A percentile compares a stretch with the other conserved stretches of the same genome.
Evolutionary conservation across 225 moss, liverwort and hornwort genomes (phyloP).

Genomic region (Physcomitrium patens): DNA sequence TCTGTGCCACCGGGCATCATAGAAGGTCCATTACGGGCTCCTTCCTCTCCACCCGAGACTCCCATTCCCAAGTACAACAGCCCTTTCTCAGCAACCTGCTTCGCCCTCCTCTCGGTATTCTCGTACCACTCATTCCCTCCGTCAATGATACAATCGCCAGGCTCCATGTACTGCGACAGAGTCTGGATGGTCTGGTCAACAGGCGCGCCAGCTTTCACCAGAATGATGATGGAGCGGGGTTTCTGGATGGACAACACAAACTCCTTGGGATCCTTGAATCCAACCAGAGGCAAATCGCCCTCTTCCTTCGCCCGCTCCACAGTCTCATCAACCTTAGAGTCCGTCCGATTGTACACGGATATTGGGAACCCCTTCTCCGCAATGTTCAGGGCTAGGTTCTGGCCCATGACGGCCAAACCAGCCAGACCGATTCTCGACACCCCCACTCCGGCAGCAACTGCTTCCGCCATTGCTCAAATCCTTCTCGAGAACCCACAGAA

Average conservation of each 20-base stretch:
- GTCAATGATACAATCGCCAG: constrained; percentile 70
- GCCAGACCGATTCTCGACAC: constrained; percentile 77
- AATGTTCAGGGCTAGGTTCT: constrained; percentile 77
- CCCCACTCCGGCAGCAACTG: constrained; percentile 21
- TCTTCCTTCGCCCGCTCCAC: constrained; percentile 65
- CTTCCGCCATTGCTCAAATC: constrained; percentile 60
- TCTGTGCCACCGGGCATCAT: constrained; percentile 82
- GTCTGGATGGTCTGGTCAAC: constrained; percentile 76
- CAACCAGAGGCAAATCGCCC: constrained; percentile 57
- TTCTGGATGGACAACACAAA: constrained; percentile 68
- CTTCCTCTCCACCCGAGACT: constrained; percentile 79
- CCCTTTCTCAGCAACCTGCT: constrained; percentile 57
- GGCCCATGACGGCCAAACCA: constrained; percentile 82
- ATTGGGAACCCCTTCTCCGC: constrained; percentile 88
- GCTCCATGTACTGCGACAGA: constrained; percentile 57
- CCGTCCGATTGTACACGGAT: constrained; percentile 70
- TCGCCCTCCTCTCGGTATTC: constrained; percentile 74
- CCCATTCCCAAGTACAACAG: constrained; percentile 81
- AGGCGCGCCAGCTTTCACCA: constrained; percentile 67
- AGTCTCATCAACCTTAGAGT: constrained; percentile 64
- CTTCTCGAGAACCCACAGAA: background rate
- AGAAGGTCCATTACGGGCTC: constrained; percentile 75
- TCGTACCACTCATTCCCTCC: constrained; percentile 86
- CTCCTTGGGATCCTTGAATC: constrained; percentile 56
- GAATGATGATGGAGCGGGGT: constrained; percentile 65